A percentile compares a stretch with the other conserved stretches of the same genome.
Evolutionary conservation across 257 asterid species (phyloP).

Genomic region (Lithospermum erythrorhizon): DNA sequence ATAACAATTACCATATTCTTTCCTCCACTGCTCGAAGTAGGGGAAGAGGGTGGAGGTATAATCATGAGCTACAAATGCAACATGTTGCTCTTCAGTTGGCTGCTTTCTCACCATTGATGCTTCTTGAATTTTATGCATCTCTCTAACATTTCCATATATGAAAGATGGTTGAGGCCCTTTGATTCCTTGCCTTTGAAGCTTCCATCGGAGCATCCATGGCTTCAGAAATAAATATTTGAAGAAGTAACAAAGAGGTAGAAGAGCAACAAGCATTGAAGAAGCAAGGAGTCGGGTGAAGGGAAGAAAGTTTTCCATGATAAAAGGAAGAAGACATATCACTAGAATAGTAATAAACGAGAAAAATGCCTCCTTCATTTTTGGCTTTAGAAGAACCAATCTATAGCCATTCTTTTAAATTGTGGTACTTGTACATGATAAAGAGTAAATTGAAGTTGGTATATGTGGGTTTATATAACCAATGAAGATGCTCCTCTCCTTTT

Average conservation of each 20-base stretch:
- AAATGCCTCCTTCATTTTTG: slow-evolving; percentile 28
- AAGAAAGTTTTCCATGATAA: slow-evolving; percentile 1
- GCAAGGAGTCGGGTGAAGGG: slow-evolving; percentile 1
- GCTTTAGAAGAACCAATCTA: slow-evolving; percentile 3
- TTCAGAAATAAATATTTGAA: slow-evolving; percentile 27
- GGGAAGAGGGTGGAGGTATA: slow-evolving; percentile 78
- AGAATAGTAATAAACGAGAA: slow-evolving; percentile 11
- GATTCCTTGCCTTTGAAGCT: slow-evolving; percentile 58
- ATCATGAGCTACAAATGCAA: slow-evolving; percentile 68
- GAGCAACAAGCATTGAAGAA: slow-evolving; percentile 4
- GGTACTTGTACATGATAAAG: too few relatives aligned
- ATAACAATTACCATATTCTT: slow-evolving; percentile 44
- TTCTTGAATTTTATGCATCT: slow-evolving; percentile 67
- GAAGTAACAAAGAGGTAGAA: slow-evolving; percentile 9
- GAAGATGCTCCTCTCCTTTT: too few relatives aligned
- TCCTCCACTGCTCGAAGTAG: slow-evolving; percentile 79
- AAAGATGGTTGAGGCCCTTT: slow-evolving; percentile 59
- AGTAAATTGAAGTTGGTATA: too few relatives aligned
- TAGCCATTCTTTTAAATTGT: not conserved
- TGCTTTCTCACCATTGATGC: slow-evolving; percentile 8
- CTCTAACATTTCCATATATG: slow-evolving; percentile 47
- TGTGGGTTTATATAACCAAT: too few relatives aligned
- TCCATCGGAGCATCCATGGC: slow-evolving; percentile 30
- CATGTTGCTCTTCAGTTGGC: slow-evolving; percentile 6
- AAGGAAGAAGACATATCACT: slow-evolving; percentile 3